phyloP scores from a whole-genome alignment of 2,329 filamentous ascomycete genomes.

The Talaromyces albobiverticillius region DNA sequence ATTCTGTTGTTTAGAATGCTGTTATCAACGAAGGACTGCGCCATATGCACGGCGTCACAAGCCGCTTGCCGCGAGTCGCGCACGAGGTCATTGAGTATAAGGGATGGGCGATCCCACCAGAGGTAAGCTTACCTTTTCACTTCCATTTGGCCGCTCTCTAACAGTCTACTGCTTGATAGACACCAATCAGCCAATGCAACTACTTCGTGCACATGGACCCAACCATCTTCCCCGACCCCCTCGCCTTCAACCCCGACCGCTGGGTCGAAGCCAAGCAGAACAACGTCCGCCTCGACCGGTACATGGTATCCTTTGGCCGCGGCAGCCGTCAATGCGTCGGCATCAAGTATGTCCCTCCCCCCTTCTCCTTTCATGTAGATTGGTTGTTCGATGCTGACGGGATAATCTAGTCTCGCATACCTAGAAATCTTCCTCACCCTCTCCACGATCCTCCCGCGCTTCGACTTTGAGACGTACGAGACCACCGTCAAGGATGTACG shows the following conservation, averaged over 20 bases:
- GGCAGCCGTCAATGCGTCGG: constrained; percentile 48
- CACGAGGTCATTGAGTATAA: constrained; percentile 28
- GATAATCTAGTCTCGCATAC: constrained; percentile 27
- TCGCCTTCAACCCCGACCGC: constrained; percentile 35
- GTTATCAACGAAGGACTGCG: constrained; percentile 35
- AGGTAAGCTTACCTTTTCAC: neutral
- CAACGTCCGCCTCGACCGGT: constrained; percentile 32
- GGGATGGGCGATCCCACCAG: constrained; percentile 30
- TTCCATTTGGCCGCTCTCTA: neutral
- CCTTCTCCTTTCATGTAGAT: no score
- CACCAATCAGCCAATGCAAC: constrained; percentile 38
- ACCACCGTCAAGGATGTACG: constrained; percentile 30
- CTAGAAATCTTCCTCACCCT: constrained; percentile 32
- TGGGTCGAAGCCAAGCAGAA: constrained; percentile 33
- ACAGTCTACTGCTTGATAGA: constrained; percentile 16
- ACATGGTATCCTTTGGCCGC: constrained; percentile 38
- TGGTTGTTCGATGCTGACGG: neutral
- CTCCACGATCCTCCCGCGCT: constrained; percentile 27
- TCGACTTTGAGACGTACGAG: constrained; percentile 30
- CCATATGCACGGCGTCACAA: constrained; percentile 28
- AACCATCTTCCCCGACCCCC: constrained; percentile 34
- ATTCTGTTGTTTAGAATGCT: constrained; percentile 19
- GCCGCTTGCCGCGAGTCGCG: constrained; percentile 29
- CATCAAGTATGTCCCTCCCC: constrained; percentile 38
- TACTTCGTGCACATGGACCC: constrained; percentile 35